A percentile compares a stretch with the other conserved stretches of the same genome.
These are phyloP conservation scores for Tetracladium marchalianum DNA, from an alignment of 495 filamentous ascomycete genomes.

Conservation along the genomic window DNA sequence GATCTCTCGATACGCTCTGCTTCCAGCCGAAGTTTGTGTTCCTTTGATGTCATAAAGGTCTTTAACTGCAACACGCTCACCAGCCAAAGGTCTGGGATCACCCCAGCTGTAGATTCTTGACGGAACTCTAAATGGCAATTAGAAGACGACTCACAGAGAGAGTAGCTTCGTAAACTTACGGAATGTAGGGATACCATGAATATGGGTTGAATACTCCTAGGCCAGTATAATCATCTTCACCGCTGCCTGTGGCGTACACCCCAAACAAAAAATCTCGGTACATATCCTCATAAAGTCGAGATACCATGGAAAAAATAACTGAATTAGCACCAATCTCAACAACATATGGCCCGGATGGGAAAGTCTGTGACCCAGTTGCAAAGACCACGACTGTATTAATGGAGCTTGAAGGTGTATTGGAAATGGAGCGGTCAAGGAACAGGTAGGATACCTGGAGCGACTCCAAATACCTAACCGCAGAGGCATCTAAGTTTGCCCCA, in stretches of 20 bases:
- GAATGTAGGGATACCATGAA: neutral
- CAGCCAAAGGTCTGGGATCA: conserved; percentile 17
- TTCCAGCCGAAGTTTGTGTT: conserved; percentile 40
- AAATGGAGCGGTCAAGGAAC: neutral
- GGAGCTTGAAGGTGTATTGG: neutral
- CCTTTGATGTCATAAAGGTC: conserved; percentile 45
- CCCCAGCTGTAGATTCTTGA: conserved; percentile 32
- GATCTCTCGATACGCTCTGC: conserved; percentile 36
- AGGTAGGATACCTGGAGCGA: neutral
- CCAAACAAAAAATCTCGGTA: conserved; percentile 33
- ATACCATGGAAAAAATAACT: conserved; percentile 31
- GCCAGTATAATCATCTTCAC: conserved; percentile 1
- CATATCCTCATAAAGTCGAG: conserved; percentile 37
- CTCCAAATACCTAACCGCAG: neutral
- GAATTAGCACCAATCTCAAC: neutral
- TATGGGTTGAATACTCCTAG: neutral
- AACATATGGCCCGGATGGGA: neutral
- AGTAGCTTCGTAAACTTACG: neutral
- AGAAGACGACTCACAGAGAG: neutral
- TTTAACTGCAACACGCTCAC: conserved; percentile 37
- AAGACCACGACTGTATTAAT: neutral
- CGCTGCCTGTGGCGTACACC: conserved; percentile 29
- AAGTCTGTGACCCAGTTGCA: too few species aligned
- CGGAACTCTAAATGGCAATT: conserved; percentile 24
- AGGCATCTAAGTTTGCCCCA: conserved; percentile 1